Conservation (phyloP, 169 alveolate species). For the Theileria luwenshuni region DNA sequence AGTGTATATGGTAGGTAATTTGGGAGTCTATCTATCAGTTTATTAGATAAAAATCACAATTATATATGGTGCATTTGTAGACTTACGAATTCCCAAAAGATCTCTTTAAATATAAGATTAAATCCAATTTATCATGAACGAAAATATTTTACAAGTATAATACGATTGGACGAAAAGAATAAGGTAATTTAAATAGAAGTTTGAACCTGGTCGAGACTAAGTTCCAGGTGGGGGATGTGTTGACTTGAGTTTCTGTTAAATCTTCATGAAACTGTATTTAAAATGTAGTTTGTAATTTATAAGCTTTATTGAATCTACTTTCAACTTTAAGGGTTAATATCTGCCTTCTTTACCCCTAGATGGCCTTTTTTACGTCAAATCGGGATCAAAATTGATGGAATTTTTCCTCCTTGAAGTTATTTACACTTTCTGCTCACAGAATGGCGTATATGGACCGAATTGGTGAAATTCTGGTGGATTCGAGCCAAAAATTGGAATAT, state of each 20-base stretch:
- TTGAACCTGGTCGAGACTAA: not conserved
- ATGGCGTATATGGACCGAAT: conserved; percentile 9
- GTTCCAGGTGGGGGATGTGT: conserved; percentile 23
- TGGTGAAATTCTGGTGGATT: conserved; percentile 19
- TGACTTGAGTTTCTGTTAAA: conserved; percentile 2
- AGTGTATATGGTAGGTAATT: not conserved
- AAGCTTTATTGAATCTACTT: too few relatives aligned
- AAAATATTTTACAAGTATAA: not conserved
- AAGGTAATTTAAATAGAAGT: not conserved
- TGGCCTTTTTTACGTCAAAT: too few relatives aligned
- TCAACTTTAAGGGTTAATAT: too few relatives aligned
- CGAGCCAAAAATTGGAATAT: conserved; percentile 29
- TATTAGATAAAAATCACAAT: not conserved
- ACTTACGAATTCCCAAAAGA: conserved; percentile 8
- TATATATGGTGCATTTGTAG: conserved; percentile 25
- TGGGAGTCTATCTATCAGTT: not conserved
- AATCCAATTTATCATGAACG: not conserved
- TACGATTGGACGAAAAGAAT: not conserved
- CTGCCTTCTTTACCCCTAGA: too few relatives aligned
- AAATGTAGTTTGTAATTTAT: conserved; percentile 13
- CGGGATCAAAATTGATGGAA: too few relatives aligned
- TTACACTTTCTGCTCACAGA: too few relatives aligned
- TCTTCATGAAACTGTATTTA: not conserved
- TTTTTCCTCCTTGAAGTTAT: too few relatives aligned
- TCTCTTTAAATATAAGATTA: not conserved